A percentile compares a stretch with the other conserved stretches of the same genome.
phyloP scores from a whole-genome alignment of 768 basidiomycete species.

The Panellus pusillus region DNA sequence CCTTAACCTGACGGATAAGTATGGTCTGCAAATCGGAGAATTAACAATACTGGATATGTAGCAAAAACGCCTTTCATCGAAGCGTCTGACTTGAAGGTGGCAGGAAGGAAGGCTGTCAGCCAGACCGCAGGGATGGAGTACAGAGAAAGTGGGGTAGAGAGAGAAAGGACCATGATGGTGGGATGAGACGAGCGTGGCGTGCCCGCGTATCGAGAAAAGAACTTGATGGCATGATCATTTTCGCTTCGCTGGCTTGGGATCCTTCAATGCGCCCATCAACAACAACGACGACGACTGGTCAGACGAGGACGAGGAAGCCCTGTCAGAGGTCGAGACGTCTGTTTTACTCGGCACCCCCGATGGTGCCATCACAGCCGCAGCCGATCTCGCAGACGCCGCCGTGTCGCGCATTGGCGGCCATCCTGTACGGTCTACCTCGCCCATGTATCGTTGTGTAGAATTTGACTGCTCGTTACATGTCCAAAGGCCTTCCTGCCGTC shows the following conservation, averaged over 20 bases:
- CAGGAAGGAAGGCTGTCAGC: conserved; percentile 19
- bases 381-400: conserved; percentile 71
- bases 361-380: conserved; percentile 55
- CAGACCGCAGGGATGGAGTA: conserved; percentile 21
- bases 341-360: conserved; percentile 83
- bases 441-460: conserved; percentile 48
- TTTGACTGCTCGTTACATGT: conserved; percentile 43
- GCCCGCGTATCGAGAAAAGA: too few species aligned
- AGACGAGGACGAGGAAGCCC: conserved; percentile 71
- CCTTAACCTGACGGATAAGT: conserved; percentile 9
- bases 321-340: conserved; percentile 61
- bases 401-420: conserved; percentile 89
- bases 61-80: neutral
- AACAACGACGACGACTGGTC: conserved; percentile 66
- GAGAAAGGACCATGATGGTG: conserved; percentile 8
- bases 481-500: conserved; percentile 73
- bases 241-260: too few species aligned
- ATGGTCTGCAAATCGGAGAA: conserved; percentile 3
- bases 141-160: conserved; percentile 16
- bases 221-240: too few species aligned
- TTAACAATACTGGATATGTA: neutral
- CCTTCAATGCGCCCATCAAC: conserved; percentile 37
- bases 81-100: conserved; percentile 8
- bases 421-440: conserved; percentile 74
- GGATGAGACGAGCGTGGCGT: neutral